These are phyloP conservation scores for Abelmoschus esculentus DNA, from an alignment of 345 rosid genomes.

Conservation along the genomic window DNA sequence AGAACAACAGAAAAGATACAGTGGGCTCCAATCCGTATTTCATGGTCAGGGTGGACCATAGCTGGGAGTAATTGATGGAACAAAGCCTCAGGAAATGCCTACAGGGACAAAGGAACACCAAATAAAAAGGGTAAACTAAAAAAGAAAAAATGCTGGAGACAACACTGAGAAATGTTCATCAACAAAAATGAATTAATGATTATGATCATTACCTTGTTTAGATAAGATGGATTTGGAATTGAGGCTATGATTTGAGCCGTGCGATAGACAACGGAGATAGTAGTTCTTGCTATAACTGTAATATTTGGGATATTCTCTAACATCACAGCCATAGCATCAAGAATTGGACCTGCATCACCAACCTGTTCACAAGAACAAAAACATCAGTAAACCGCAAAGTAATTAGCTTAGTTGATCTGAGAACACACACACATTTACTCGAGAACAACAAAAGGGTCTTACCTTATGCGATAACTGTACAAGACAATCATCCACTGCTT, in stretches of 20 bases:
- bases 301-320: conserved; percentile 79
- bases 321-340: conserved; percentile 83
- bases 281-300: conserved; percentile 69
- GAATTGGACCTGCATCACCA: conserved; percentile 92
- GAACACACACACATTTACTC: background rate
- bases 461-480: conserved; percentile 65
- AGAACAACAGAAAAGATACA: conserved; percentile 51
- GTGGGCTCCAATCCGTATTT: conserved; percentile 85
- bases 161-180: background rate
- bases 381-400: background rate
- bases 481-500: conserved; percentile 82
- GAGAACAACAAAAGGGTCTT: conserved; percentile 3
- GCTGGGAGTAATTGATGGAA: conserved; percentile 90
- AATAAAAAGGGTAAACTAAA: background rate
- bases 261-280: conserved; percentile 69
- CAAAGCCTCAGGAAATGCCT: conserved; percentile 94
- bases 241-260: conserved; percentile 86
- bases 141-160: conserved; percentile 2
- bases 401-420: background rate
- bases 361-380: conserved; percentile 37
- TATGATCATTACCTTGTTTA: conserved; percentile 49
- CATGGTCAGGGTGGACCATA: conserved; percentile 96
- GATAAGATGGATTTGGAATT: conserved; percentile 72
- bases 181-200: background rate
- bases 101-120: conserved; percentile 16